A percentile compares a stretch with the other conserved stretches of the same genome.
Evolutionary conservation across 2,329 filamentous ascomycete species (phyloP).

Genomic region (Paracorniculantispora psalliotae): DNA sequence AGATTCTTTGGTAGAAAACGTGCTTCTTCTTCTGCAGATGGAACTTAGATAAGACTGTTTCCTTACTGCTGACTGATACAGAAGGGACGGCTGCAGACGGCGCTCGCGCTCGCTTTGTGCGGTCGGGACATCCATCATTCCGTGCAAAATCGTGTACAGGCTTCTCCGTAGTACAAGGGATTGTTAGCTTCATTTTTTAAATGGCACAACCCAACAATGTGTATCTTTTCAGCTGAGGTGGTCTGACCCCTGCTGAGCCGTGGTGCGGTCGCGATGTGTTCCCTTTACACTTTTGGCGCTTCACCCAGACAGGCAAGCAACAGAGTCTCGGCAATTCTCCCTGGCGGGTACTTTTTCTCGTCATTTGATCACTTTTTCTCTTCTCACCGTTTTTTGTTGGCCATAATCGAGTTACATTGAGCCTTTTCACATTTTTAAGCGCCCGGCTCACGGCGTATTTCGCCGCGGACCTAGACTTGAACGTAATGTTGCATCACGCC

Average conservation of each 20-base stretch:
- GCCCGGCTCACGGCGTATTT: neutral
- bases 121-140: no score
- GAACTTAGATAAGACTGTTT: no score
- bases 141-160: no score
- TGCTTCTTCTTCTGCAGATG: neutral
- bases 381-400: slow-evolving; percentile 1
- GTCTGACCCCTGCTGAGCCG: neutral
- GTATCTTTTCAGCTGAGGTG: neutral
- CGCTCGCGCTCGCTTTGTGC: no score
- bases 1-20: neutral
- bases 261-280: neutral
- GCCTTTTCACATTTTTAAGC: slow-evolving; percentile 3
- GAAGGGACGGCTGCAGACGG: no score
- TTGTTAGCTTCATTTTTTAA: no score
- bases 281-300: neutral
- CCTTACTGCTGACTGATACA: no score
- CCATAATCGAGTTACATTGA: neutral
- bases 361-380: neutral
- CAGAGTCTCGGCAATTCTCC: neutral
- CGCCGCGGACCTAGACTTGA: neutral
- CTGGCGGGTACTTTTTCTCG: neutral
- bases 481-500: slow-evolving; percentile 9
- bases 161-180: no score
- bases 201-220: no score
- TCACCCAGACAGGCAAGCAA: neutral